phyloP scores from a whole-genome alignment of 2,329 filamentous ascomycete species.

The Aureobasidium sp. region DNA sequence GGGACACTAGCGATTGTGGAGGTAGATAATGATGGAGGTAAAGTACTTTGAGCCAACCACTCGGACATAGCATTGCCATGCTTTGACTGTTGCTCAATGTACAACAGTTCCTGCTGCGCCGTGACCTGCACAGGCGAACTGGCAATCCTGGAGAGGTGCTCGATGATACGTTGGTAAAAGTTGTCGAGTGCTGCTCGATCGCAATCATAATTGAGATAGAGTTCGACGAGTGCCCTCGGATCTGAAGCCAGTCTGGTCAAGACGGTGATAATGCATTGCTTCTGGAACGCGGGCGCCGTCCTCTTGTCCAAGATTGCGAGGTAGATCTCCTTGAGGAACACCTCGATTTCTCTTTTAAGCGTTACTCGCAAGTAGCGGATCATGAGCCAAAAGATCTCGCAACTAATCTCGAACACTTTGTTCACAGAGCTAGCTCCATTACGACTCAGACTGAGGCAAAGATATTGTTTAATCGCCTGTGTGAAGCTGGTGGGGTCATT shows the following conservation, averaged over 20 bases:
- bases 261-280: constrained; percentile 82
- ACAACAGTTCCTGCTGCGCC: constrained; percentile 72
- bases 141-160: constrained; percentile 83
- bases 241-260: constrained; percentile 79
- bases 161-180: constrained; percentile 89
- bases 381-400: constrained; percentile 98
- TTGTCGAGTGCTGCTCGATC: constrained; percentile 89
- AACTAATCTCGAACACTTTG: constrained; percentile 88
- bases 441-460: constrained; percentile 87
- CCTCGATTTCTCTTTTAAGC: constrained; percentile 97
- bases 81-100: constrained; percentile 68
- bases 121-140: constrained; percentile 71
- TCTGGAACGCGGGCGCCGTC: constrained; percentile 81
- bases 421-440: constrained; percentile 93
- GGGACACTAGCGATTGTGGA: constrained; percentile 54
- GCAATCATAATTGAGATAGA: constrained; percentile 97
- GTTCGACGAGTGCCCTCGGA: constrained; percentile 81
- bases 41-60: constrained; percentile 78
- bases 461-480: constrained; percentile 92
- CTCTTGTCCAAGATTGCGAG: constrained; percentile 82
- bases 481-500: constrained; percentile 85
- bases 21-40: constrained; percentile 81
- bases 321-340: constrained; percentile 97
- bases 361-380: constrained; percentile 86
- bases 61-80: constrained; percentile 52